Base-by-base conservation (phyloP, 2,329 filamentous ascomycete species). In the Madurella mycetomatis region DNA sequence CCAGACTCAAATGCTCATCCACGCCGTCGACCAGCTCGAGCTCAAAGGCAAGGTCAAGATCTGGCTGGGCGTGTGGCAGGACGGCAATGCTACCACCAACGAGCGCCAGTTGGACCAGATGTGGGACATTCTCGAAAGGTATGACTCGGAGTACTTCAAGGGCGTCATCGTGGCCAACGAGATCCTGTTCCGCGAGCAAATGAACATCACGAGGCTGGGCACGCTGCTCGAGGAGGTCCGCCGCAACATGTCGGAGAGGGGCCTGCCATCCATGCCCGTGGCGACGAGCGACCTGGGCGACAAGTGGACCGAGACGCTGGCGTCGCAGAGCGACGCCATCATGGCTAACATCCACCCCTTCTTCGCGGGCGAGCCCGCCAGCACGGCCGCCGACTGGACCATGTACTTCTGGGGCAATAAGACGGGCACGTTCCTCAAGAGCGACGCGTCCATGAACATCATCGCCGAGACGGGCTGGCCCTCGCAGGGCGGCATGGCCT, bases 271-370 rank as follows among this genome's bases (percentile, higher is more conserved):
- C 4, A 76, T 97, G 9, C 88, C 88, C 0, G 83, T 97, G 12
- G 89, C 91, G 1, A 95, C 90, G 0, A 91, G 88, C 0, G 92
- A 97, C 68, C 78, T 97, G 0, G 92, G 92, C 25, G 86, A 94
- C 65, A 87, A 92, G 65, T 97, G 92, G 92, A 86, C 84, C 2
- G 66, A 78, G 0, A 75, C 78, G 1, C 81, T 97, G 16, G 88
- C 87, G 0, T 63, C 73, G 4, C 78, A 83, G 49, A 88, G 90
- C 41, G 92, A 97, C 70, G 85, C 89, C 65, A 85, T 97, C 71
- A 96, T 97, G 92, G 87, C 90, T 62, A 97, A 97, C 67, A 89
- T 97, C 51, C 94, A 97, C 68, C 92, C 94, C 0, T 96, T 97
- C 78, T 97, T 97, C 67, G 88, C 86, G 0, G 92, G 92, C 45